Conservation (phyloP, 164 flowering plant species). For the Litsea cubeba region DNA sequence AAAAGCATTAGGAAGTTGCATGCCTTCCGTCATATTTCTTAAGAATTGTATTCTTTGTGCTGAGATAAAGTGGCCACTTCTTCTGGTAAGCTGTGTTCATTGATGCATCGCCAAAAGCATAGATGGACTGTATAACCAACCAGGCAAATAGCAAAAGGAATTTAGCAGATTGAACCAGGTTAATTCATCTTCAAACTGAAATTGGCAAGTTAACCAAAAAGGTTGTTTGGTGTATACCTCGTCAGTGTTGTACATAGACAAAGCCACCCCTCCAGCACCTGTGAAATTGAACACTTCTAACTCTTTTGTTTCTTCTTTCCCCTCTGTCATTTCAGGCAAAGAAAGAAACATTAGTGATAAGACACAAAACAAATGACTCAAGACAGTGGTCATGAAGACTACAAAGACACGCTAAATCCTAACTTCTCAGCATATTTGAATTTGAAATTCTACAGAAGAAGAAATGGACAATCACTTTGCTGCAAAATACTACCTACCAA, state of each 20-base stretch:
- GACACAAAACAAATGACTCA: not conserved
- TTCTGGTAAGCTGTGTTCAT: constrained; percentile 82
- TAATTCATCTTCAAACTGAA: not conserved
- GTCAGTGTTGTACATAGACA: constrained; percentile 96
- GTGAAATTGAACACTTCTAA: constrained; percentile 79
- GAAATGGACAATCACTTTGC: not conserved
- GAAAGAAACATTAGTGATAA: not conserved
- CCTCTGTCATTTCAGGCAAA: constrained; percentile 66
- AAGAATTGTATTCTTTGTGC: constrained; percentile 96
- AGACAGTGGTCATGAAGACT: not conserved
- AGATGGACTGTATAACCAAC: constrained; percentile 56
- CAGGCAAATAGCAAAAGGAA: constrained; percentile 6
- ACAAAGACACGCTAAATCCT: not conserved
- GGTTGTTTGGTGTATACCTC: constrained; percentile 50
- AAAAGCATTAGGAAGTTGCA: not conserved
- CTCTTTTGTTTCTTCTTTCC: constrained; percentile 54
- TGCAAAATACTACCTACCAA: constrained; percentile 45
- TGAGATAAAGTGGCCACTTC: constrained; percentile 98
- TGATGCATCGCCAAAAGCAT: constrained; percentile 91
- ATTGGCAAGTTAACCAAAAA: not conserved
- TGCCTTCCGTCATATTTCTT: constrained; percentile 99
- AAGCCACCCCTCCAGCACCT: constrained; percentile 88
- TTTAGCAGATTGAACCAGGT: constrained; percentile 4
- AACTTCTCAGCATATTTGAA: not conserved
- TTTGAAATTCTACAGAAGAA: not conserved